Conservation (phyloP, 108 stramenopile species). For the Cyclotella cryptica region DNA sequence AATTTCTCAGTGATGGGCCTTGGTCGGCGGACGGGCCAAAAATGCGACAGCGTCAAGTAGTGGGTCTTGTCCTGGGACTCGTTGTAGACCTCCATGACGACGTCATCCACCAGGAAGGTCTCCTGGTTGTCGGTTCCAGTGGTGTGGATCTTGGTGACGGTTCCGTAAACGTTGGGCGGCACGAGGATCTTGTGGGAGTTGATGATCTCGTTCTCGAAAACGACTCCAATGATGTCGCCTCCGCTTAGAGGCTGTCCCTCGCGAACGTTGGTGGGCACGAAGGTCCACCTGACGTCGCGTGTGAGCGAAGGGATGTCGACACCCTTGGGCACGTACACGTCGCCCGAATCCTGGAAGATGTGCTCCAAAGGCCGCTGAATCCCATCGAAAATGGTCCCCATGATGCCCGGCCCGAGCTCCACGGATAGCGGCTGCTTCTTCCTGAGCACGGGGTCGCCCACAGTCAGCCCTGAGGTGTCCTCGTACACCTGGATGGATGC, state of each 20-base stretch:
- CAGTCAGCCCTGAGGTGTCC: conserved; percentile 97
- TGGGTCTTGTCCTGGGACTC: conserved; percentile 88
- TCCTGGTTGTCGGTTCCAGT: conserved; percentile 95
- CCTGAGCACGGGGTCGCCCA: conserved; percentile 96
- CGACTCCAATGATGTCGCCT: conserved; percentile 95
- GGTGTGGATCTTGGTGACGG: conserved; percentile 94
- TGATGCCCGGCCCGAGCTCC: conserved; percentile 99
- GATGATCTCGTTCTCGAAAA: conserved; percentile 99
- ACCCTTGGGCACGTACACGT: conserved; percentile 98
- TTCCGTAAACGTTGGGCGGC: conserved; percentile 98
- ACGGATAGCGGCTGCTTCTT: conserved; percentile 97
- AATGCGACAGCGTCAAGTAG: conserved; percentile 93
- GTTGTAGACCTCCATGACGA: conserved; percentile 98
- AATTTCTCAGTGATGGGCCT: conserved; percentile 98
- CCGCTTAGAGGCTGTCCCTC: conserved; percentile 95
- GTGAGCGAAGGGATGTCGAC: conserved; percentile 96
- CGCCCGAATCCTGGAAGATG: conserved; percentile 87
- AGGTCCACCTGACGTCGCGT: conserved; percentile 92
- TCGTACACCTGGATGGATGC: conserved; percentile 99
- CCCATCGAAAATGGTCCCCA: conserved; percentile 99
- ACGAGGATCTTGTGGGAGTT: conserved; percentile 97
- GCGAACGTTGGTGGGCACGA: conserved; percentile 88
- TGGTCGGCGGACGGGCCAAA: conserved; percentile 99
- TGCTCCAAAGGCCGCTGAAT: conserved; percentile 99
- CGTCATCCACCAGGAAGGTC: conserved; percentile 92